phyloP scores from a whole-genome alignment of 2,329 filamentous ascomycete species.

The Leptographium galeiforme region DNA sequence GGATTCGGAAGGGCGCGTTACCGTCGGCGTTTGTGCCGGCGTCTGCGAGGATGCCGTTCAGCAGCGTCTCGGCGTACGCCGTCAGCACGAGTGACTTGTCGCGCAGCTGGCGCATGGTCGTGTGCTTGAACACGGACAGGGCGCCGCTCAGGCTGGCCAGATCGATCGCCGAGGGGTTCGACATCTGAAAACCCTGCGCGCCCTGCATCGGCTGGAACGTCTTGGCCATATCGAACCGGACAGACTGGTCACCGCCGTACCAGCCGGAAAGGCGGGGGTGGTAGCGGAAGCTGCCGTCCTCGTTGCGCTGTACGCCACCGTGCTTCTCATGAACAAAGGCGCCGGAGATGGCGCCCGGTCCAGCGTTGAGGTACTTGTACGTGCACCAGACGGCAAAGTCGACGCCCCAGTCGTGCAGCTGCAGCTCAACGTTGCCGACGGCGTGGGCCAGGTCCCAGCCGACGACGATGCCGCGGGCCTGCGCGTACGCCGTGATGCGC shows the following conservation, averaged over 20 bases:
- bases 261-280: constrained; percentile 62
- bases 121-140: constrained; percentile 60
- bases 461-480: constrained; percentile 38
- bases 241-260: constrained; percentile 72
- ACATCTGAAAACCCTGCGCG: constrained; percentile 72
- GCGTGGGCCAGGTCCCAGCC: constrained; percentile 51
- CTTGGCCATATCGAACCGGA: constrained; percentile 57
- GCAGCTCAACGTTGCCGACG: constrained; percentile 67
- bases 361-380: constrained; percentile 87
- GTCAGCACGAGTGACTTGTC: constrained; percentile 62
- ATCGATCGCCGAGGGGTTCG: constrained; percentile 70
- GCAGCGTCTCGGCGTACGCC: constrained; percentile 58
- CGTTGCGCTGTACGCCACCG: constrained; percentile 32
- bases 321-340: constrained; percentile 70
- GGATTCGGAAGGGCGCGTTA: constrained; percentile 38
- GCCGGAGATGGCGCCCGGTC: constrained; percentile 68
- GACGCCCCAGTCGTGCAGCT: constrained; percentile 76
- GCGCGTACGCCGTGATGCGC: constrained; percentile 63
- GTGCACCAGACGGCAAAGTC: constrained; percentile 91
- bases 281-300: constrained; percentile 25
- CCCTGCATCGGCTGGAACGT: constrained; percentile 64
- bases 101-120: constrained; percentile 54
- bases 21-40: constrained; percentile 15
- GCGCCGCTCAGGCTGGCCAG: constrained; percentile 61
- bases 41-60: constrained; percentile 30